Base-by-base conservation (phyloP, 2,329 filamentous ascomycete genomes). In the Thelonectria blattea region DNA sequence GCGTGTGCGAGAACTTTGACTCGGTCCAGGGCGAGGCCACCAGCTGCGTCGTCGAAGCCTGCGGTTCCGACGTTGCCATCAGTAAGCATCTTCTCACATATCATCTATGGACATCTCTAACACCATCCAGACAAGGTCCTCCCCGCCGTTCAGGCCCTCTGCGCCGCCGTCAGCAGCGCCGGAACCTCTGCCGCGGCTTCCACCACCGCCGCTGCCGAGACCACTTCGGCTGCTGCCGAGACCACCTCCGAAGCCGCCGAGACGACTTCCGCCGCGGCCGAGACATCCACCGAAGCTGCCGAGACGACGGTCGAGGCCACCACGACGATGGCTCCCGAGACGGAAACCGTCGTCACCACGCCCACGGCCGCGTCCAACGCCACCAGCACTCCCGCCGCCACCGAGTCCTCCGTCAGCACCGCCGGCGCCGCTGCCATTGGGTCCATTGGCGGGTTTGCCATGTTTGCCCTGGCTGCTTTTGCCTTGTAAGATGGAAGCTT, bases 141-240 rank as follows among this genome's bases (percentile, higher is more conserved):
- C 48, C 76, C 78, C 58, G 76, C 76, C 43, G 71, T 73, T 22
- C 57, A 73, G 65, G 67, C 68, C 56, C 73, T 78, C 64, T 79
- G 76, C 73, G 60, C 65, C 27, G 56, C 58, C 50, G 46, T 53
- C 18, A 53, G 52, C 52, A 34, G 48, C 49, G 58, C 42, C n/a
- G 53, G 49, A 37, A 52, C 62, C 59, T 52, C 59, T 43, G 30
- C 64, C 27, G 59, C 62, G 42, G 39, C 52, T 24, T 60, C 52
- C 32, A 45, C 64, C 53, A 52, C 64, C 39, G 20, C 55, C 39
- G 42, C 50, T 20, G 46, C 62, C 42, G 45, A 54, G 49, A 20
- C 52, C 7, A 12, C 64, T 39, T 41, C 20, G 32, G 51, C 46
- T 18, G 34, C 61, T n/a, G 56, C 58, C 11, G 51, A 47, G 17